Evolutionary conservation across 306 rosid genomes (phyloP).

Genomic region (Dalbergia cochinchinensis): DNA sequence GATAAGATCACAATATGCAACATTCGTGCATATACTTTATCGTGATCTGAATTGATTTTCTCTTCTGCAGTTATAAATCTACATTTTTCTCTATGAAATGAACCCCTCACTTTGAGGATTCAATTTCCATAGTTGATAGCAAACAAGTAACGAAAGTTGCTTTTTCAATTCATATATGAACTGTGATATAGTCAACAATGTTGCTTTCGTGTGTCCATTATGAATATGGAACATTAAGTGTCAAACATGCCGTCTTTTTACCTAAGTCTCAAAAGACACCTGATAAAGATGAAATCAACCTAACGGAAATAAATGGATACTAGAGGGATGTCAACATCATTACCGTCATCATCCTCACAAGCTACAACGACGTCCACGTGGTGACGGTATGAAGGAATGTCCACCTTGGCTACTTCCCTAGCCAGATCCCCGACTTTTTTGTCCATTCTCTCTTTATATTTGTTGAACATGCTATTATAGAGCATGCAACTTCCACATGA

Average conservation of each 20-base stretch:
- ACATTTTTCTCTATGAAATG: no score
- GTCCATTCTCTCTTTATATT: slow-evolving; percentile 84
- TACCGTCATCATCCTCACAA: slow-evolving; percentile 85
- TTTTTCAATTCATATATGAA: slow-evolving; percentile 40
- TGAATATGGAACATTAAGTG: slow-evolving; percentile 11
- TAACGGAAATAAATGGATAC: slow-evolving; percentile 81
- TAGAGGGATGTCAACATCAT: slow-evolving; percentile 82
- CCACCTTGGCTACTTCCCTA: slow-evolving; percentile 81
- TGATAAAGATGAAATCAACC: slow-evolving; percentile 43
- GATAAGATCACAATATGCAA: no score
- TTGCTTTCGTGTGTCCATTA: slow-evolving; percentile 3
- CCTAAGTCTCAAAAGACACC: slow-evolving; percentile 38
- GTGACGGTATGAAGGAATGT: slow-evolving; percentile 73
- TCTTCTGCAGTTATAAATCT: no score
- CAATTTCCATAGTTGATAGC: no score
- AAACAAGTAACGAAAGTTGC: neutral
- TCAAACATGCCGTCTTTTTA: slow-evolving; percentile 35
- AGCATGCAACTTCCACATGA: slow-evolving; percentile 87
- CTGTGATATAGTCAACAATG: slow-evolving; percentile 20
- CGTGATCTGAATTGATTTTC: no score
- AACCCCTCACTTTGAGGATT: no score
- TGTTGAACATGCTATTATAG: slow-evolving; percentile 76
- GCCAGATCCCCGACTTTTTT: slow-evolving; percentile 81
- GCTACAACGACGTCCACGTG: slow-evolving; percentile 91
- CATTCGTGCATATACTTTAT: no score